Evolutionary conservation across 441 rosid genomes (phyloP), one percentile per base, ranked within the genome.

Genomic region (Euphorbia celastroides): DNA sequence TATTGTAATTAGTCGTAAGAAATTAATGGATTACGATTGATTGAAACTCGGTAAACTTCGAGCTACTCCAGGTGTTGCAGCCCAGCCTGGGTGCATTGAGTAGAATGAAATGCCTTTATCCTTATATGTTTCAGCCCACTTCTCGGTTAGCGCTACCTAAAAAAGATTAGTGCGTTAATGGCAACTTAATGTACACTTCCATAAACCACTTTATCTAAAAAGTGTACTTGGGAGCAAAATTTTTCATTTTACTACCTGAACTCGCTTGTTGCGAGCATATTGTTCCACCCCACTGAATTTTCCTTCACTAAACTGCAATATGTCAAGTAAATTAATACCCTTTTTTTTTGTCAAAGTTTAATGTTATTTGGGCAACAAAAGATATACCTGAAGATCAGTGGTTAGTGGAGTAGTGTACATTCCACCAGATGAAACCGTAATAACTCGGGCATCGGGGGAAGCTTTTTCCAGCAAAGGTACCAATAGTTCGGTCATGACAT

Each of bases 21-120:
- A 34, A 28, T 30, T 3, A 4, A 7, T 20, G 52, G 42, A 84
- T 74, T 74, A 90, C 98, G 58, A 51, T 73, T 85, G 31, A 32
- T 32, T 78, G 74, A 93, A 90, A 73, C 65, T 68, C 22, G 96
- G 94, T 64, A 93, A 68, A 71, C 91, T 90, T 27, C 59, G 82
- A 58, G 97, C 84, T 4, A 87, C 85, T 62, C 97, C 97, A 0
- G 94, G 94, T 5, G 96, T 93, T 78, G 80, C 88, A 55, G 89
- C 97, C 98, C 96, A 93, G 11, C 96, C 97, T 10, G 98, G 98
- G 74, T 90, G 97, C 98, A 93, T 90, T 0, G 94, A 62, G 78
- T 88, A 90, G 83, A 90, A 93, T 14, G 87, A 83, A 31, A 93
- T 80, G 60, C 92, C 91, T 81, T 73, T 87, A 69, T 78, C 79